Percentiles rank a stretch among this genome's conserved stretches.
Conservation (phyloP, 495 filamentous ascomycete genomes). For the Geopyxis carbonaria region DNA sequence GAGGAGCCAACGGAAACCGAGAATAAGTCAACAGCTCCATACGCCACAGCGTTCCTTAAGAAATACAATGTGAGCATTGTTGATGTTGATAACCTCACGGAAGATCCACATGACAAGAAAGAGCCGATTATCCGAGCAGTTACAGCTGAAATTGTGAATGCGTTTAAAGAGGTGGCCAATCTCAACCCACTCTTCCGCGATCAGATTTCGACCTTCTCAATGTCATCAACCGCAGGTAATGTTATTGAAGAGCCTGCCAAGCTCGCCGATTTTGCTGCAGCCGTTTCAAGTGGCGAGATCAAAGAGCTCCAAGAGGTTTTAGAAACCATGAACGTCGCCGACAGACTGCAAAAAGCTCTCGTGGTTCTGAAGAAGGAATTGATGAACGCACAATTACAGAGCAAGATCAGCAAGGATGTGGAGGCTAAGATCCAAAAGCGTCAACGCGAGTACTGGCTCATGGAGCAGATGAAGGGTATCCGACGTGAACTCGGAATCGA, state of each 20-base stretch:
- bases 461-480: conserved; percentile 99
- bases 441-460: conserved; percentile 95
- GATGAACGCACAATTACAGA: conserved; percentile 92
- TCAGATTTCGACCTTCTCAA: conserved; percentile 92
- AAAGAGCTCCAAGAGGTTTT: conserved; percentile 90
- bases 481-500: conserved; percentile 87
- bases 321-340: conserved; percentile 70
- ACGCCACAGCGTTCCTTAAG: conserved; percentile 77
- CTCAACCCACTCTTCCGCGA: conserved; percentile 93
- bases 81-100: conserved; percentile 78
- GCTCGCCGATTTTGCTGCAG: conserved; percentile 91
- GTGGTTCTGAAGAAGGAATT: conserved; percentile 91
- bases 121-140: conserved; percentile 72
- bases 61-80: conserved; percentile 85
- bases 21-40: conserved; percentile 33
- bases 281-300: conserved; percentile 77
- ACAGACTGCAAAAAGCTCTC: conserved; percentile 74
- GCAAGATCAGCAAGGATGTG: conserved; percentile 95
- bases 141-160: conserved; percentile 93
- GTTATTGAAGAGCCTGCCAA: conserved; percentile 87
- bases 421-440: conserved; percentile 95
- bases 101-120: conserved; percentile 80
- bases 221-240: conserved; percentile 85
- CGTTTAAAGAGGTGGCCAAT: conserved; percentile 88
- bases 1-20: conserved; percentile 47